Conservation (phyloP, 768 basidiomycete genomes). For the Cytidiella melzeri region DNA sequence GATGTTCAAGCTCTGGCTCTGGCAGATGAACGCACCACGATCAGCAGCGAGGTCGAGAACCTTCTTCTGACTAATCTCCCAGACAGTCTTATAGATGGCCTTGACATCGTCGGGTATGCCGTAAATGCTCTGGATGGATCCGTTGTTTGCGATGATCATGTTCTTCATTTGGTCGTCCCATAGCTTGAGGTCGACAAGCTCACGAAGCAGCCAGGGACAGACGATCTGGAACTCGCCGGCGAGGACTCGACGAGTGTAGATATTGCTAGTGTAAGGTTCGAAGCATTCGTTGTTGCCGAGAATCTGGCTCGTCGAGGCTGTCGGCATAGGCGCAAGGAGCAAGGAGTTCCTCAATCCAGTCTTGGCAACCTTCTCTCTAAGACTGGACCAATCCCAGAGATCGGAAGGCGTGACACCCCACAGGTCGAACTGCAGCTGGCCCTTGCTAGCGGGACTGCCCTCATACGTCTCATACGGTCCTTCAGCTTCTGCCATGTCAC, state of each 20-base stretch:
- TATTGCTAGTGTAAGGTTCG: conserved; percentile 98
- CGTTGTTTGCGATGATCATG: conserved; percentile 96
- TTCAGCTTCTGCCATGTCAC: conserved; percentile 72
- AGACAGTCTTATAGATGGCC: conserved; percentile 99
- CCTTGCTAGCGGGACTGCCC: conserved; percentile 86
- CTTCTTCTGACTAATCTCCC: conserved; percentile 99
- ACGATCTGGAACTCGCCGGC: conserved; percentile 99
- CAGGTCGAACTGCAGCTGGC: conserved; percentile 88
- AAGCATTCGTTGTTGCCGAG: conserved; percentile 98
- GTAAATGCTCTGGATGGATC: conserved; percentile 82
- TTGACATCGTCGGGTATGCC: conserved; percentile 87
- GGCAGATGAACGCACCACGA: conserved; percentile 96
- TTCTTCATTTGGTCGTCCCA: conserved; percentile 99
- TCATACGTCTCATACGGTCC: conserved; percentile 87
- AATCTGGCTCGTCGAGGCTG: conserved; percentile 97
- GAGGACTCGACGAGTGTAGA: conserved; percentile 98
- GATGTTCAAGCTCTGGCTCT: conserved; percentile 91
- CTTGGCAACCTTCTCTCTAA: conserved; percentile 82
- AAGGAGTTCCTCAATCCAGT: conserved; percentile 88
- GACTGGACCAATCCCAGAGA: conserved; percentile 88
- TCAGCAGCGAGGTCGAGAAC: conserved; percentile 98
- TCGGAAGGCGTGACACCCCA: conserved; percentile 87
- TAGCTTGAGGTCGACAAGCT: conserved; percentile 89
- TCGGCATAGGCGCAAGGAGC: conserved; percentile 95
- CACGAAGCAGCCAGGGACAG: conserved; percentile 97